Percentiles rank a stretch among this genome's conserved stretches.
Conservation (phyloP, 345 rosid genomes). For the Populus davidiana region DNA sequence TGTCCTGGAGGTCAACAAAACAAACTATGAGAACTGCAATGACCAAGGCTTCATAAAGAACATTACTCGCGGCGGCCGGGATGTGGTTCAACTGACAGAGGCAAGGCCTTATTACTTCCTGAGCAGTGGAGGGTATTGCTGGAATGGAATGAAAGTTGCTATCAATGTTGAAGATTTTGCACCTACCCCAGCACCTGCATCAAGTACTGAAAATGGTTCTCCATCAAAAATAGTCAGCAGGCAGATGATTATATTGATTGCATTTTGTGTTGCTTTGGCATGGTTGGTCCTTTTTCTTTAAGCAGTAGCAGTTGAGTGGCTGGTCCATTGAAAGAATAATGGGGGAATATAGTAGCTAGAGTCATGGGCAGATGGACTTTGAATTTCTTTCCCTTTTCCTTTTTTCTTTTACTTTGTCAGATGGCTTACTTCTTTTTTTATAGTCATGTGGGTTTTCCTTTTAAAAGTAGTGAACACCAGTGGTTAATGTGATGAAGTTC, state of each 20-base stretch:
- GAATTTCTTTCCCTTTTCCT: no score
- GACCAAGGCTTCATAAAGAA: conserved; percentile 44
- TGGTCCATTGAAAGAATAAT: not conserved
- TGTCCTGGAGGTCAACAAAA: conserved; percentile 61
- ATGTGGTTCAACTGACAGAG: conserved; percentile 50
- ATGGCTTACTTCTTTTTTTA: no score
- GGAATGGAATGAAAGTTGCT: conserved; percentile 51
- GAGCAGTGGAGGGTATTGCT: conserved; percentile 56
- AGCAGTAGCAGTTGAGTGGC: not conserved
- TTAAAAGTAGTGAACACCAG: no score
- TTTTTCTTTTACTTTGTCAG: no score
- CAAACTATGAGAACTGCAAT: conserved; percentile 47
- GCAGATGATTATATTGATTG: not conserved
- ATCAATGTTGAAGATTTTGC: conserved; percentile 22
- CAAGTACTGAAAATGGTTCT: conserved; percentile 8
- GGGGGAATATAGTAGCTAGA: not conserved
- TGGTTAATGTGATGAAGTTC: no score
- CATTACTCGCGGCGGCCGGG: conserved; percentile 60
- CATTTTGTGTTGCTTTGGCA: not conserved
- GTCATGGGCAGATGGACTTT: no score
- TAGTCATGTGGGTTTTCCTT: no score
- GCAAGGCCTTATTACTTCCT: conserved; percentile 58
- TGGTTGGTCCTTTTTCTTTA: not conserved
- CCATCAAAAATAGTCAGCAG: not conserved
- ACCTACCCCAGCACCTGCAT: conserved; percentile 13